Evolutionary conservation across 352 stramenopile species (phyloP).

Genomic region (Globisporangium irregulare): DNA sequence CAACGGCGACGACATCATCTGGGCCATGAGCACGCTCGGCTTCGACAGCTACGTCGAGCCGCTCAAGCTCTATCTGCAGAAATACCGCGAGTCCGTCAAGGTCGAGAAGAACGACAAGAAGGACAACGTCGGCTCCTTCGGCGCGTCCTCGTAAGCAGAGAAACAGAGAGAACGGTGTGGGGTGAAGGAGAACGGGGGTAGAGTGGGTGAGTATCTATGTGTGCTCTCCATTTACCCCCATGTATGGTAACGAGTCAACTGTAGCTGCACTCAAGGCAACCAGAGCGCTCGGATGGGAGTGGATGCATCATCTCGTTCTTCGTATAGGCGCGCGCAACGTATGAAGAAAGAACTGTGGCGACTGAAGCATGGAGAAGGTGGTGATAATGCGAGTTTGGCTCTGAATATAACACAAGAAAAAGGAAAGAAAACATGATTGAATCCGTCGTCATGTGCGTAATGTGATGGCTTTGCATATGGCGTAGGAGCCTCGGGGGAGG

Average conservation of each 20-base stretch:
- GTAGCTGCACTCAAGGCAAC: slow-evolving; percentile 4
- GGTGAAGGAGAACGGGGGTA: not conserved
- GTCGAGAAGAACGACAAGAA: slow-evolving; percentile 91
- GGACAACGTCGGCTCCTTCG: slow-evolving; percentile 86
- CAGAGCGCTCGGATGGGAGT: not conserved
- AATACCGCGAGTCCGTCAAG: slow-evolving; percentile 96
- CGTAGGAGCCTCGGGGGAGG: not conserved
- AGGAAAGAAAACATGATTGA: not conserved
- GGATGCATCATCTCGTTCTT: not conserved
- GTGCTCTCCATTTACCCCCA: not conserved
- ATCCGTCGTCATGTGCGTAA: not conserved
- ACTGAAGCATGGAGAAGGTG: not conserved
- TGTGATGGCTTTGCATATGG: not conserved
- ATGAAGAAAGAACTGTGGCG: not conserved
- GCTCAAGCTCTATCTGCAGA: slow-evolving; percentile 98
- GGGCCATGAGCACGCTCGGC: slow-evolving; percentile 98
- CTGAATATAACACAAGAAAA: not conserved
- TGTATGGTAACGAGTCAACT: slow-evolving; percentile 14
- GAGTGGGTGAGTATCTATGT: not conserved
- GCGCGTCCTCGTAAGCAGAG: slow-evolving; percentile 63
- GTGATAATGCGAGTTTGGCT: not conserved
- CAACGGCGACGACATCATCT: slow-evolving; percentile 99
- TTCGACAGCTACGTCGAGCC: slow-evolving; percentile 99
- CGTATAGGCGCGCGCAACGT: not conserved
- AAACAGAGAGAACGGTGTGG: not conserved